phyloP scores from a whole-genome alignment of 768 basidiomycete genomes.

The Coprinopsis sp. region DNA sequence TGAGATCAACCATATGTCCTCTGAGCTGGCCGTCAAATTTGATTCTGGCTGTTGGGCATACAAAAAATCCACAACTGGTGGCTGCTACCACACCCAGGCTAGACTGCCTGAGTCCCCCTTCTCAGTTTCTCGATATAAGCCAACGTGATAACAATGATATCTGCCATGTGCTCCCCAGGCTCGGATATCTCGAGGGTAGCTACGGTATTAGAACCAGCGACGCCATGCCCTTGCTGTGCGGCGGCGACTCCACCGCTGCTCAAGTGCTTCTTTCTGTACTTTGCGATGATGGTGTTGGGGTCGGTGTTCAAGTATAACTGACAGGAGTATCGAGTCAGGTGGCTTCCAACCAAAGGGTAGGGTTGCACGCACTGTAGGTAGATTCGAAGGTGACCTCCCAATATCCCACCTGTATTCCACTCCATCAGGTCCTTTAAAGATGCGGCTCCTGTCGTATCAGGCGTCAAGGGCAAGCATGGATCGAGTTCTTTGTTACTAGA shows the following conservation, averaged over 20 bases:
- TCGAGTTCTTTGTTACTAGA: background rate
- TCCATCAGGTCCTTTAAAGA: constrained; percentile 1
- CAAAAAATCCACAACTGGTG: no score
- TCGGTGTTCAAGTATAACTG: constrained; percentile 19
- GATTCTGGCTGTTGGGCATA: constrained; percentile 21
- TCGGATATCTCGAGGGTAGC: no score
- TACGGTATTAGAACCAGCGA: no score
- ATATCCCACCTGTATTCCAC: constrained; percentile 1
- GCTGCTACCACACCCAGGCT: no score
- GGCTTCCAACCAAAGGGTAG: no score
- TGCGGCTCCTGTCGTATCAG: background rate
- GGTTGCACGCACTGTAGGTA: background rate
- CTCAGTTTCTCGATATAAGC: constrained; percentile 26
- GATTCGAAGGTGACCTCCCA: background rate
- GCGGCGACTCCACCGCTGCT: no score
- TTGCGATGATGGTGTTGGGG: constrained; percentile 15
- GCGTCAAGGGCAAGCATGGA: background rate
- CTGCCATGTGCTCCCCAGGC: constrained; percentile 22
- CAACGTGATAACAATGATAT: constrained; percentile 29
- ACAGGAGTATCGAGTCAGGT: background rate
- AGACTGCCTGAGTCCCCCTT: no score
- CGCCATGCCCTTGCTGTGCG: no score
- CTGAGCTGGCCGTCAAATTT: constrained; percentile 23
- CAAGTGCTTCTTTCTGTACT: constrained; percentile 12
- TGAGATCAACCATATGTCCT: constrained; percentile 24